phyloP scores from a whole-genome alignment of 169 alveolate genomes.

The Plasmodium billcollinsi region DNA sequence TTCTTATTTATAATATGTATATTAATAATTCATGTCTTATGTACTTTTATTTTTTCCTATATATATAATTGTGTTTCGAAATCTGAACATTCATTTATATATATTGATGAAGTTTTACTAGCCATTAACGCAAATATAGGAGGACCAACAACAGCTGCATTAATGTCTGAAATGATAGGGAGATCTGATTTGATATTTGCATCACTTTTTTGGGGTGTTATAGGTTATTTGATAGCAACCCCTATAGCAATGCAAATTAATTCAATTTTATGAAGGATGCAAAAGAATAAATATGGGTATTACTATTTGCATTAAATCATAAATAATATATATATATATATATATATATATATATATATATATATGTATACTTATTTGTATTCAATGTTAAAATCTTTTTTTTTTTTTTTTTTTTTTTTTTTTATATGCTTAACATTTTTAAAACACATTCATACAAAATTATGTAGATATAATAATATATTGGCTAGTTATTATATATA shows the following conservation, averaged over 20 bases:
- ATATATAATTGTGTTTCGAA: slow-evolving; percentile 15
- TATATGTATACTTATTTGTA: too few species aligned
- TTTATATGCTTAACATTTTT: too few species aligned
- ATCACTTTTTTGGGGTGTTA: slow-evolving; percentile 38
- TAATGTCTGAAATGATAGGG: slow-evolving; percentile 44
- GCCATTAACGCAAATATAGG: slow-evolving; percentile 72
- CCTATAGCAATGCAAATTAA: slow-evolving; percentile 16
- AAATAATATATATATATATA: too few species aligned
- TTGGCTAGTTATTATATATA: too few species aligned
- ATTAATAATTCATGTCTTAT: slow-evolving; percentile 22
- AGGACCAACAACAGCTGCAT: slow-evolving; percentile 61
- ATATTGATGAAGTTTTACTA: slow-evolving; percentile 41
- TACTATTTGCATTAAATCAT: too few species aligned
- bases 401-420: too few species aligned
- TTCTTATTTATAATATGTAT: slow-evolving; percentile 14
- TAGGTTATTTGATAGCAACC: slow-evolving; percentile 48
- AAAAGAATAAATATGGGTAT: neutral
- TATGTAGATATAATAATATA: too few species aligned
- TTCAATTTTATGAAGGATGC: neutral
- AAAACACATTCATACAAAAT: too few species aligned
- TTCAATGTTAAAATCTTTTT: too few species aligned
- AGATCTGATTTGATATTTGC: slow-evolving; percentile 53
- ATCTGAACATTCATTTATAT: slow-evolving; percentile 2
- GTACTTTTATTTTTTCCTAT: slow-evolving; percentile 23
- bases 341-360: too few species aligned